Evolutionary conservation across 2,329 filamentous ascomycete species (phyloP).

Genomic region (Cercospora sojina): DNA sequence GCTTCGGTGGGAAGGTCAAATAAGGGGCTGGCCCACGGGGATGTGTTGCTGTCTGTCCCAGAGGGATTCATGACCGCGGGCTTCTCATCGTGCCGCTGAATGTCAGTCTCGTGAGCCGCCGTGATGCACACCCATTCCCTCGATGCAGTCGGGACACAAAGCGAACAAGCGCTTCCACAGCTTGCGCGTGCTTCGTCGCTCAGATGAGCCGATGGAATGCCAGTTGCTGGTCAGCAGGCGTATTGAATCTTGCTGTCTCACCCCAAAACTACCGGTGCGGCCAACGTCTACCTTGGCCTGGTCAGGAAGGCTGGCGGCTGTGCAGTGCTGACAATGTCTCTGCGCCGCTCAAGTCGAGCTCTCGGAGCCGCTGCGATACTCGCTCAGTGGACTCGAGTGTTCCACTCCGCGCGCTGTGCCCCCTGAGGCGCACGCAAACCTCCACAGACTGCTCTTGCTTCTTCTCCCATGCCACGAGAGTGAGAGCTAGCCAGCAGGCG

Average conservation of each 20-base stretch:
- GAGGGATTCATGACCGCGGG: background rate
- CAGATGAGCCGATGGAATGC: background rate
- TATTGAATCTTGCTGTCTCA: background rate
- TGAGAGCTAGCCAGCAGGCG: background rate
- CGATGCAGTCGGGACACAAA: background rate
- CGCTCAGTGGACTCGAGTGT: background rate
- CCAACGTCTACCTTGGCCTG: background rate
- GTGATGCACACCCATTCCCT: background rate
- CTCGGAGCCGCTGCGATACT: background rate
- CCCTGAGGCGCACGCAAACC: background rate
- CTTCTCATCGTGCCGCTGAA: background rate
- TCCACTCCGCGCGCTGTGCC: background rate
- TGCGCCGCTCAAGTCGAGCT: background rate
- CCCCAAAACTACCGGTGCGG: background rate
- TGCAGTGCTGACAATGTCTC: background rate
- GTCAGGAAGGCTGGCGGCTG: background rate
- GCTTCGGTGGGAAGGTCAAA: background rate
- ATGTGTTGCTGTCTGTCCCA: background rate
- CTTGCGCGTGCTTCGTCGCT: background rate
- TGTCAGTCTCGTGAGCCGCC: background rate
- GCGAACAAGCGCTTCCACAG: background rate
- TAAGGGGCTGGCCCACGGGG: background rate
- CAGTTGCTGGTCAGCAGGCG: background rate
- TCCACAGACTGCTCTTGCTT: background rate
- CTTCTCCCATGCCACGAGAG: background rate